These are phyloP conservation scores for Pyrrhoderma lamaoense DNA, from an alignment of 1,284 basidiomycete species.

Conservation along the genomic window DNA sequence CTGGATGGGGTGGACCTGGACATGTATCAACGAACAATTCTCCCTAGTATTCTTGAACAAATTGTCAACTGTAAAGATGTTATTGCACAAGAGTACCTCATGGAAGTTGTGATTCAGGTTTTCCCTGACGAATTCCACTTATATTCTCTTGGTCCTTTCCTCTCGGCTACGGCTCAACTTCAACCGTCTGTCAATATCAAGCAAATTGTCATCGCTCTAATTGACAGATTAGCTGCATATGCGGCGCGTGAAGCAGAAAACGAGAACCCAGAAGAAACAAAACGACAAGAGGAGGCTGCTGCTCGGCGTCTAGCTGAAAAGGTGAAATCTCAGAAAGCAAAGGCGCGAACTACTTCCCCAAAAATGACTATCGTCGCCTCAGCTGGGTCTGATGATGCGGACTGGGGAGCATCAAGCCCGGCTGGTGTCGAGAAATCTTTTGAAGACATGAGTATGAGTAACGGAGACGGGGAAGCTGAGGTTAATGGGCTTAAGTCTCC, in stretches of 20 bases:
- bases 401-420: conserved; percentile 19
- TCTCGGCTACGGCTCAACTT: conserved; percentile 87
- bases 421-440: conserved; percentile 27
- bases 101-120: conserved; percentile 98
- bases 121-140: conserved; percentile 97
- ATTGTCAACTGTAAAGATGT: conserved; percentile 96
- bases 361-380: conserved; percentile 21
- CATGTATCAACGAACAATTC: conserved; percentile 77
- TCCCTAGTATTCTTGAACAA: conserved; percentile 89
- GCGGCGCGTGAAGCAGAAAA: conserved; percentile 90
- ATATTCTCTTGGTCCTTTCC: conserved; percentile 85
- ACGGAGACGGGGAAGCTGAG: conserved; percentile 21
- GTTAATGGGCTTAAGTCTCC: conserved; percentile 28
- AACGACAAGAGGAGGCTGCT: conserved; percentile 84
- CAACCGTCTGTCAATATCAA: conserved; percentile 97
- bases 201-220: conserved; percentile 90
- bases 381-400: conserved; percentile 16
- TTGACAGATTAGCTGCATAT: conserved; percentile 90
- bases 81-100: conserved; percentile 94
- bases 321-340: conserved; percentile 67
- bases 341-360: conserved; percentile 44
- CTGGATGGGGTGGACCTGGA: conserved; percentile 90
- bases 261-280: conserved; percentile 88
- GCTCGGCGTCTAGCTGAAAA: conserved; percentile 78
- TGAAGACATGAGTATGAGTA: conserved; percentile 24